Evolutionary conservation across 345 rosid species (phyloP).

Genomic region (Acer campestre): DNA sequence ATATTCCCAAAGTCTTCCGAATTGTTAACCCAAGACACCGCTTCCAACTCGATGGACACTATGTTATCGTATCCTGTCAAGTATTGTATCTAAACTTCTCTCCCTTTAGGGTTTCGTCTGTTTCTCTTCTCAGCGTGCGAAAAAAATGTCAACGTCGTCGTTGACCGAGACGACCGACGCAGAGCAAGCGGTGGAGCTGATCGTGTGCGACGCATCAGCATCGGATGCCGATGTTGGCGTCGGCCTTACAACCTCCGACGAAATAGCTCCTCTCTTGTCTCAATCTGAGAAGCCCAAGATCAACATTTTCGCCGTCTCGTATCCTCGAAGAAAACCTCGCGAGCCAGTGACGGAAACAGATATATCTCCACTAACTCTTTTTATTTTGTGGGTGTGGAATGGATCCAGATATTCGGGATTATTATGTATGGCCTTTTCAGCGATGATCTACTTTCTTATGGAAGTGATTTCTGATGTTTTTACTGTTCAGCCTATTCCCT

Average conservation of each 20-base stretch:
- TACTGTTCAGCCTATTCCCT: slow-evolving; percentile 70
- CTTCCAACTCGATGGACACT: too few relatives aligned
- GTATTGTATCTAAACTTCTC: background rate
- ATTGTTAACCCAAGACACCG: too few relatives aligned
- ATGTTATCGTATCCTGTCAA: background rate
- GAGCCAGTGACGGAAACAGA: slow-evolving; percentile 69
- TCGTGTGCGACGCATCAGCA: slow-evolving; percentile 47
- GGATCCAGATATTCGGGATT: slow-evolving; percentile 92
- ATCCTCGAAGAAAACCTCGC: slow-evolving; percentile 68
- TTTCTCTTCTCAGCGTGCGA: background rate
- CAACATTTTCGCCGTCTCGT: slow-evolving; percentile 75
- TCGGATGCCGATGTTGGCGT: slow-evolving; percentile 26
- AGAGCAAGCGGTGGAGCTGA: slow-evolving; percentile 64
- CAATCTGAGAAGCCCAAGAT: slow-evolving; percentile 66
- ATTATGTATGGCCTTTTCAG: slow-evolving; percentile 69
- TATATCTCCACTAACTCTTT: slow-evolving; percentile 44
- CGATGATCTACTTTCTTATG: slow-evolving; percentile 70
- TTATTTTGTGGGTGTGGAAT: slow-evolving; percentile 73
- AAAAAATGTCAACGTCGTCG: slow-evolving; percentile 11
- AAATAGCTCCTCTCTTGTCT: slow-evolving; percentile 66
- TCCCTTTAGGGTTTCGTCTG: background rate
- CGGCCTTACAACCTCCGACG: slow-evolving; percentile 43
- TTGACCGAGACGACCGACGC: slow-evolving; percentile 11
- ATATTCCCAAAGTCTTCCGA: too few relatives aligned
- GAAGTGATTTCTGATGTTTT: slow-evolving; percentile 65